phyloP scores from a whole-genome alignment of 768 basidiomycete species.

The Calocybe indica region DNA sequence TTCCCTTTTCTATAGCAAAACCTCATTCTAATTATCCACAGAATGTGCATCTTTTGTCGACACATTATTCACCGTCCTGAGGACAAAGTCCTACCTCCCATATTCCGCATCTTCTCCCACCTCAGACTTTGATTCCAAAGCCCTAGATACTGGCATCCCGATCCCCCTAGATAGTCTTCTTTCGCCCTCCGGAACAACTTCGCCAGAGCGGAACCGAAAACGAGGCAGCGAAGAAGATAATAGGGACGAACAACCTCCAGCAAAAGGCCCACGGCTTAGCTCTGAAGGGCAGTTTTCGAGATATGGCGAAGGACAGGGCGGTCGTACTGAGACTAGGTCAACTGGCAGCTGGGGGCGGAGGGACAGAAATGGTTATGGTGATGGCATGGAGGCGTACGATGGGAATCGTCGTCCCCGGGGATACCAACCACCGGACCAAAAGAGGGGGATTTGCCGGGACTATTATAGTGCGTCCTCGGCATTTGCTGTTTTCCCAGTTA shows the following conservation, averaged over 20 bases:
- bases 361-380: constrained; percentile 26
- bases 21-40: constrained; percentile 15
- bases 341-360: constrained; percentile 38
- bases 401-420: constrained; percentile 18
- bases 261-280: constrained; percentile 68
- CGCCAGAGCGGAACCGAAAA: constrained; percentile 57
- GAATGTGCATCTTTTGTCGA: constrained; percentile 78
- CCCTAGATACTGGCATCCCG: constrained; percentile 64
- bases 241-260: constrained; percentile 47
- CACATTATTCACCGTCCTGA: constrained; percentile 77
- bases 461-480: constrained; percentile 72
- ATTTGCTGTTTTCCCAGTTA: neutral
- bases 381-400: constrained; percentile 21
- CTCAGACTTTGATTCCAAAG: constrained; percentile 32
- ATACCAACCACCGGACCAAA: constrained; percentile 70
- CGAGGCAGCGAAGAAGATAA: constrained; percentile 61
- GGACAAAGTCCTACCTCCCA: constrained; percentile 82
- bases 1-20: constrained; percentile 11
- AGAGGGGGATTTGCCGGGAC: constrained; percentile 80
- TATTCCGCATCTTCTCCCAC: constrained; percentile 42
- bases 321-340: constrained; percentile 22
- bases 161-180: constrained; percentile 70
- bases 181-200: constrained; percentile 31
- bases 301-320: constrained; percentile 37
- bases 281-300: constrained; percentile 65